Conservation (phyloP, 192 early-diverging fungal species). For the Coemansia sp. region DNA sequence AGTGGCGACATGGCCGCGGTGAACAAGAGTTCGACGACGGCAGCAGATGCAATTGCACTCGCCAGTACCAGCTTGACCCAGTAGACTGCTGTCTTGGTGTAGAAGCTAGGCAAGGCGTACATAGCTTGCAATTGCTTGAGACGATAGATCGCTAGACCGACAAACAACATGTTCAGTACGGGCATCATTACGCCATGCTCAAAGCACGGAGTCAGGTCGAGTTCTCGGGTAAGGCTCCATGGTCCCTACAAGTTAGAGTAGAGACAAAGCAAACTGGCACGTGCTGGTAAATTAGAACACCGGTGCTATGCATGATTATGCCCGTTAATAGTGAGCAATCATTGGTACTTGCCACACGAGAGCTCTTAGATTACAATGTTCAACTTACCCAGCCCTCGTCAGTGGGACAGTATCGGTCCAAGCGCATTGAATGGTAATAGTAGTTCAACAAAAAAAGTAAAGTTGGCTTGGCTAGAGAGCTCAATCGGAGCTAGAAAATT, state of each 20-base stretch:
- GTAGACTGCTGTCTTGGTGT: constrained; percentile 11
- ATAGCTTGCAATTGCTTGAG: not conserved
- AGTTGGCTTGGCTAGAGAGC: not conserved
- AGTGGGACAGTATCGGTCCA: constrained; percentile 9
- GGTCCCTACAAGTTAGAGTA: constrained; percentile 25
- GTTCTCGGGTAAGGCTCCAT: constrained; percentile 25
- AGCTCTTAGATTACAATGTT: not conserved
- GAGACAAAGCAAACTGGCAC: not conserved
- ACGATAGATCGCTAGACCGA: constrained; percentile 11
- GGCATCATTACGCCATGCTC: constrained; percentile 26
- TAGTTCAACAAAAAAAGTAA: not conserved
- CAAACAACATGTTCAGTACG: constrained; percentile 19
- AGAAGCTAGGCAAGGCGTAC: not conserved
- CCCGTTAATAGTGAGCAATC: not conserved
- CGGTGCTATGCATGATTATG: constrained; percentile 1
- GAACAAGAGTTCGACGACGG: constrained; percentile 16
- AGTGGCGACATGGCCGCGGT: not conserved
- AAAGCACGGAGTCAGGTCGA: constrained; percentile 42
- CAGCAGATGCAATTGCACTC: not conserved
- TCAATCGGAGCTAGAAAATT: too few relatives aligned
- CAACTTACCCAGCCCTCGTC: constrained; percentile 30
- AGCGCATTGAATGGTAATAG: not conserved
- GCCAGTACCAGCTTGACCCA: constrained; percentile 23
- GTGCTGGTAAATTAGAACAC: not conserved
- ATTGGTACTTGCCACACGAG: not conserved